Evolutionary conservation across 495 filamentous ascomycete genomes (phyloP).

Genomic region (Parathielavia hyrcaniae): DNA sequence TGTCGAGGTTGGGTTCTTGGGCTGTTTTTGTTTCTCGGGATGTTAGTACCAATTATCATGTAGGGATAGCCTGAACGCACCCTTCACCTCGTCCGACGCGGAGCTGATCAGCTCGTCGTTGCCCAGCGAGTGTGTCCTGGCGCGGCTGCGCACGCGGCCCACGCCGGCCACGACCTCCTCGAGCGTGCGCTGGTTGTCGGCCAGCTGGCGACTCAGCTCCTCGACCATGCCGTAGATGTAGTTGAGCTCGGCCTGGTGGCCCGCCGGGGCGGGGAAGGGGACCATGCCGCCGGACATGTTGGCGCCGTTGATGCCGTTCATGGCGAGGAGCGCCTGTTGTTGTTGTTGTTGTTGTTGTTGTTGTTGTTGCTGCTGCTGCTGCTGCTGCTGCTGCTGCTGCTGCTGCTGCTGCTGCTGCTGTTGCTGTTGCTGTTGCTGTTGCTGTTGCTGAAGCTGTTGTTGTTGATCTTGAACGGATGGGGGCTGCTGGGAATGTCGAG

Average conservation of each 20-base stretch:
- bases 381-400: conserved; percentile 10
- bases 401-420: conserved; percentile 12
- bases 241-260: conserved; percentile 82
- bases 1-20: conserved; percentile 48
- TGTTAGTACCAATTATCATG: neutral
- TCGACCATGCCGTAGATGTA: conserved; percentile 78
- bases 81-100: conserved; percentile 45
- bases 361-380: conserved; percentile 11
- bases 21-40: conserved; percentile 25
- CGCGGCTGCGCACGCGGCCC: conserved; percentile 47
- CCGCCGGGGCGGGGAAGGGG: conserved; percentile 62
- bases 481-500: too few relatives aligned
- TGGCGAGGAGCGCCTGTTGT: conserved; percentile 28
- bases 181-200: conserved; percentile 70
- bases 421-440: conserved; percentile 5
- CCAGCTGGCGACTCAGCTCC: conserved; percentile 68
- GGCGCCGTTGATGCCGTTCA: conserved; percentile 56
- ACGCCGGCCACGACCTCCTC: conserved; percentile 64
- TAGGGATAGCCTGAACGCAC: conserved; percentile 20
- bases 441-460: conserved; percentile 6
- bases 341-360: conserved; percentile 12
- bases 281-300: conserved; percentile 43
- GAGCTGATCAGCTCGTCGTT: conserved; percentile 48
- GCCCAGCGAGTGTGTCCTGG: conserved; percentile 39
- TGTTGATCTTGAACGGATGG: neutral